A percentile compares a stretch with the other conserved stretches of the same genome.
Evolutionary conservation across 768 basidiomycete genomes (phyloP).

Genomic region (Candolleomyces aberdarensis): DNA sequence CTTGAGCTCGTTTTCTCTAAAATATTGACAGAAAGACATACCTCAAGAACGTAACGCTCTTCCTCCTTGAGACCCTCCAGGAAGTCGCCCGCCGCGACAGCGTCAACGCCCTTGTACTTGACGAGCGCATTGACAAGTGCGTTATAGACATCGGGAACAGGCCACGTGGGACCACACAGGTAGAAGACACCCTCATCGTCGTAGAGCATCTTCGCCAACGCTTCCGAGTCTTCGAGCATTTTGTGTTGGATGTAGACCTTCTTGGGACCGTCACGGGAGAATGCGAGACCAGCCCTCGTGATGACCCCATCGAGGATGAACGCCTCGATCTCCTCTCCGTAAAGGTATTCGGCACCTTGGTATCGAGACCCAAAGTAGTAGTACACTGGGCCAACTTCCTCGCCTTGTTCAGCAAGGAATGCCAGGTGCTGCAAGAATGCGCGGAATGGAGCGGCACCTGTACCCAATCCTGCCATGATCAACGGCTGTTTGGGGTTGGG

Average conservation of each 20-base stretch:
- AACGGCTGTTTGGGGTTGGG: slow-evolving; percentile 82
- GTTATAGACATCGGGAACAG: slow-evolving; percentile 97
- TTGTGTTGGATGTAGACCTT: slow-evolving; percentile 99
- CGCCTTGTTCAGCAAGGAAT: slow-evolving; percentile 69
- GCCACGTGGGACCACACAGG: slow-evolving; percentile 98
- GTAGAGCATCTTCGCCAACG: slow-evolving; percentile 71
- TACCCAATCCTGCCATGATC: slow-evolving; percentile 98
- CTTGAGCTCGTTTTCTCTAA: neutral
- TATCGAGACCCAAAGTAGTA: slow-evolving; percentile 99
- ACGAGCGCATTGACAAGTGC: slow-evolving; percentile 81
- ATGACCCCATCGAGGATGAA: slow-evolving; percentile 84
- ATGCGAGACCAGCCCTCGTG: slow-evolving; percentile 89
- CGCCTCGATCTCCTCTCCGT: slow-evolving; percentile 94
- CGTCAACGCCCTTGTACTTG: slow-evolving; percentile 63
- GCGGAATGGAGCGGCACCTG: slow-evolving; percentile 98
- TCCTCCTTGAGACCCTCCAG: slow-evolving; percentile 92
- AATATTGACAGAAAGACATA: slow-evolving; percentile 24
- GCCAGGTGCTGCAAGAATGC: slow-evolving; percentile 98
- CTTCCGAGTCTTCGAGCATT: slow-evolving; percentile 87
- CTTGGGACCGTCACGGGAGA: slow-evolving; percentile 88
- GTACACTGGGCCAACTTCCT: slow-evolving; percentile 86
- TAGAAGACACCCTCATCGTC: slow-evolving; percentile 84
- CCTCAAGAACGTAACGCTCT: slow-evolving; percentile 97
- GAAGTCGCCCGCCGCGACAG: slow-evolving; percentile 69
- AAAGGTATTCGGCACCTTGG: slow-evolving; percentile 93